Percentiles rank a stretch among this genome's conserved stretches.
Conservation (phyloP, 208 protist genomes). For the Trypanosoma platydactyli region DNA sequence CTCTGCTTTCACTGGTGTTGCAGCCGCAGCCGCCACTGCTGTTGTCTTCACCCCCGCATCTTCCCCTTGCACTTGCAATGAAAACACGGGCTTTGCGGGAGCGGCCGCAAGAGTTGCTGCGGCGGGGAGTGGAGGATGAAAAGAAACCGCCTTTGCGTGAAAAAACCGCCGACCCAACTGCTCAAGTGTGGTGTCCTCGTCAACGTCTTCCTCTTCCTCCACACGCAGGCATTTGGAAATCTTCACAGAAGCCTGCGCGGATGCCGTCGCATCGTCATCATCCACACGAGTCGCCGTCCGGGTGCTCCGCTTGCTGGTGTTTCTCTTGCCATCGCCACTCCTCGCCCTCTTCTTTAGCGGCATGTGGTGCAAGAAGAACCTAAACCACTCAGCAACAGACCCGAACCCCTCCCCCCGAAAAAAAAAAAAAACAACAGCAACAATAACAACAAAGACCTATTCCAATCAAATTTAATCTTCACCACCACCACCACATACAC, state of each 20-base stretch:
- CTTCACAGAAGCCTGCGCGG: not conserved
- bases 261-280: not conserved
- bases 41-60: no score
- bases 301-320: not conserved
- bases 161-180: conserved; percentile 1
- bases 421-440: conserved; percentile 25
- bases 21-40: not conserved
- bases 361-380: conserved; percentile 1
- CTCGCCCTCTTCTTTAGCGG: conserved; percentile 14
- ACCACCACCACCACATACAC: no score
- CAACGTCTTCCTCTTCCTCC: not conserved
- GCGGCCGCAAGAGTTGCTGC: not conserved
- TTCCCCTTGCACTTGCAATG: no score
- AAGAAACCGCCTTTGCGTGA: not conserved
- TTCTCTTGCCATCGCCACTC: not conserved
- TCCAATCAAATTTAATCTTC: no score
- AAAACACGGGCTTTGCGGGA: no score
- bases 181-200: conserved; percentile 16
- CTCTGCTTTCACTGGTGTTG: not conserved
- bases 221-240: conserved; percentile 14
- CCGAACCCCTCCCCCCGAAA: not conserved
- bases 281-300: not conserved
- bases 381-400: not conserved
- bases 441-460: no score
- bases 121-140: not conserved